A percentile compares a stretch with the other conserved stretches of the same genome.
These are phyloP conservation scores for Solanum boliviense DNA, from an alignment of 257 asterid genomes.

Conservation along the genomic window DNA sequence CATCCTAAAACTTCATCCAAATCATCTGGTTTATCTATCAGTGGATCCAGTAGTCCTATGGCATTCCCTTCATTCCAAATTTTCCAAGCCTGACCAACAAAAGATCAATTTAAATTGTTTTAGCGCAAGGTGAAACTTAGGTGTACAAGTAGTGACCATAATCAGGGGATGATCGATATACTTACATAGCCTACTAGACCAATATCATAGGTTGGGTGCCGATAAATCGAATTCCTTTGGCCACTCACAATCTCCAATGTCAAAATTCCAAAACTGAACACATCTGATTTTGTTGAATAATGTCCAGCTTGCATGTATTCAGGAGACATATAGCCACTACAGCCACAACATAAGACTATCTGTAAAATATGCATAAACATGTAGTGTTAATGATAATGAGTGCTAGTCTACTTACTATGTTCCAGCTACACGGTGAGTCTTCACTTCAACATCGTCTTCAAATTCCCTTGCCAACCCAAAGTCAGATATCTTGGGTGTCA, in stretches of 20 bases:
- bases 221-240: not conserved
- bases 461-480: slow-evolving; percentile 31
- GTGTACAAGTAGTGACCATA: not conserved
- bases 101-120: not conserved
- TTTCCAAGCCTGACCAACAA: slow-evolving; percentile 27
- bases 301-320: slow-evolving; percentile 24
- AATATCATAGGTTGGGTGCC: not conserved
- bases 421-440: slow-evolving; percentile 27
- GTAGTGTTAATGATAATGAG: not conserved
- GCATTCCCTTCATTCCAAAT: slow-evolving; percentile 29
- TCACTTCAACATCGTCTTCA: slow-evolving; percentile 10
- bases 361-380: not conserved
- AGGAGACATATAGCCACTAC: slow-evolving; percentile 48
- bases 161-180: not conserved
- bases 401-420: slow-evolving; percentile 20
- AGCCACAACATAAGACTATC: not conserved
- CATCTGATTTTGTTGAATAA: slow-evolving; percentile 30
- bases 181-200: slow-evolving; percentile 20
- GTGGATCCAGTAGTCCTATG: slow-evolving; percentile 16
- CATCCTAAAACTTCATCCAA: slow-evolving; percentile 11
- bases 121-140: not conserved
- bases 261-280: slow-evolving; percentile 35
- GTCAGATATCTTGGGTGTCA: slow-evolving; percentile 41
- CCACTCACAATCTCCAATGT: slow-evolving; percentile 25
- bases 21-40: slow-evolving; percentile 1